phyloP scores from a whole-genome alignment of 305 asterid species.

The Plantago coronopus region DNA sequence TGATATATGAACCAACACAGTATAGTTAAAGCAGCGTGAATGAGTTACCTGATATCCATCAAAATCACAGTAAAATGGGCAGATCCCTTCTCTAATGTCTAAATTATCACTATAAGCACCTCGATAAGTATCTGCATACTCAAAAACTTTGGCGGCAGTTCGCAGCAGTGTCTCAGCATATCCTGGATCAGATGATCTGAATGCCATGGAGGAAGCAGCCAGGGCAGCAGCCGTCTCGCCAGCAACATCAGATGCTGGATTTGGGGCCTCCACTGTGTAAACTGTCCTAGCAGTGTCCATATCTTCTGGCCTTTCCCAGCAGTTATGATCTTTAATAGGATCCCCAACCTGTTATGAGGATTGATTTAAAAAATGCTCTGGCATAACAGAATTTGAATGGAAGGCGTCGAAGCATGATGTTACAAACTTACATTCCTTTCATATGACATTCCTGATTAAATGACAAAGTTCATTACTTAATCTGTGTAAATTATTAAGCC shows the following conservation, averaged over 20 bases:
- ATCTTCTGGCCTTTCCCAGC: constrained; percentile 99
- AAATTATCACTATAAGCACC: constrained; percentile 91
- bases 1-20: background rate
- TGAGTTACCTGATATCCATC: constrained; percentile 79
- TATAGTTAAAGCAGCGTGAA: background rate
- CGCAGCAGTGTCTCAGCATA: constrained; percentile 67
- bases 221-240: constrained; percentile 91
- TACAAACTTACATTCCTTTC: too few species aligned
- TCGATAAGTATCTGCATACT: constrained; percentile 66
- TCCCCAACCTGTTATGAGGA: constrained; percentile 65
- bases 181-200: constrained; percentile 67
- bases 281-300: constrained; percentile 92
- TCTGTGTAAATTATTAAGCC: too few species aligned
- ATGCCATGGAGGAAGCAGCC: constrained; percentile 80
- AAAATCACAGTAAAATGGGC: constrained; percentile 92
- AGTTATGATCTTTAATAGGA: constrained; percentile 77
- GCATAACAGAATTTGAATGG: background rate
- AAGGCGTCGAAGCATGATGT: background rate
- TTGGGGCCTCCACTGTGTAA: constrained; percentile 76
- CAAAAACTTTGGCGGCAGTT: constrained; percentile 57
- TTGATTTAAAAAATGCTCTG: background rate
- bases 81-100: constrained; percentile 60
- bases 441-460: too few species aligned
- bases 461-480: too few species aligned
- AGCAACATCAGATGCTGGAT: constrained; percentile 83